These are phyloP conservation scores for Microsporum canis DNA, from an alignment of 2,329 filamentous ascomycete species.

Conservation along the genomic window DNA sequence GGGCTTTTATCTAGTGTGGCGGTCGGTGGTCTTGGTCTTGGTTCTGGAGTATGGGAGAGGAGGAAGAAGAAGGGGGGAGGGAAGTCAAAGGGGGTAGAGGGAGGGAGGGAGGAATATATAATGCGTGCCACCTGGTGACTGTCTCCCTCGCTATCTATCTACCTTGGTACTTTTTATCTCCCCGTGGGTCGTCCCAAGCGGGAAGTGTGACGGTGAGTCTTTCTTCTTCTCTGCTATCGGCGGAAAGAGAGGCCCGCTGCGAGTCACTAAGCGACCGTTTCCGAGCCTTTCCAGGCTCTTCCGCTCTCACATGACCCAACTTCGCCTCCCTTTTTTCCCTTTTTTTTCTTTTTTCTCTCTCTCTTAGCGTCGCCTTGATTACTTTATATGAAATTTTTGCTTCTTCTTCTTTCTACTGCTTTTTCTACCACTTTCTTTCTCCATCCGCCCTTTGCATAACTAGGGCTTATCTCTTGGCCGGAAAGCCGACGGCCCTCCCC, in stretches of 20 bases:
- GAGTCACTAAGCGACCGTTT: slow-evolving; percentile 10
- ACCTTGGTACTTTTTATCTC: background rate
- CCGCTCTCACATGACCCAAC: slow-evolving; percentile 10
- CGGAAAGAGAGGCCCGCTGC: background rate
- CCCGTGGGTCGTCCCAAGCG: background rate
- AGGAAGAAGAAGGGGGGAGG: background rate
- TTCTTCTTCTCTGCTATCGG: background rate
- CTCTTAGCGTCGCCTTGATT: background rate
- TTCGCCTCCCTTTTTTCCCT: background rate
- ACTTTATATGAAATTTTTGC: background rate
- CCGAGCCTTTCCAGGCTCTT: slow-evolving; percentile 8
- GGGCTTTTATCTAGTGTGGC: background rate
- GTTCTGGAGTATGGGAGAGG: background rate
- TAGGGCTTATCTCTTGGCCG: background rate
- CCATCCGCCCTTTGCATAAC: no score
- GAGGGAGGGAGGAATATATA: background rate
- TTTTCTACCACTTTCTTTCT: background rate
- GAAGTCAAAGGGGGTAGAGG: background rate
- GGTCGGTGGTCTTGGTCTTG: background rate
- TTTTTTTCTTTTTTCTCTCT: background rate
- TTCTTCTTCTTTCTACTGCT: background rate
- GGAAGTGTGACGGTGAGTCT: background rate
- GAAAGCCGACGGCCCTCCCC: background rate
- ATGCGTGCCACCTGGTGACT: background rate
- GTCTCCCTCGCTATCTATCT: no score